phyloP scores from a whole-genome alignment of 305 asterid genomes.

The Fraxinus albicans region DNA sequence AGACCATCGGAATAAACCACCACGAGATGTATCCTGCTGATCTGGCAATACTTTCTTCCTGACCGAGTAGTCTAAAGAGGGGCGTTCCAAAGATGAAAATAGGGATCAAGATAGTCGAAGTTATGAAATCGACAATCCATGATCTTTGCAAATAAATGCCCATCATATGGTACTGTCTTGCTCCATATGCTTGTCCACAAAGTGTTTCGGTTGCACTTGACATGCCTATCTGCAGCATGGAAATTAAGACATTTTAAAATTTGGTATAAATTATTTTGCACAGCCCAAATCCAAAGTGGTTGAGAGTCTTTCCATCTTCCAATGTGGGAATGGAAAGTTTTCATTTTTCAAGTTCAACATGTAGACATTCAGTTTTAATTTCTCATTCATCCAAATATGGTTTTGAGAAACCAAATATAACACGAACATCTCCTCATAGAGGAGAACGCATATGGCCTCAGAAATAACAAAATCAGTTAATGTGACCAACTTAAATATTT shows the following conservation, averaged over 20 bases:
- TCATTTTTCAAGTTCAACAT: not conserved
- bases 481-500: not conserved
- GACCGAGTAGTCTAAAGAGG: slow-evolving; percentile 46
- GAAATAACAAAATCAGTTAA: not conserved
- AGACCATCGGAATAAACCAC: slow-evolving; percentile 40
- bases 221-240: slow-evolving; percentile 43
- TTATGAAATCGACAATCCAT: slow-evolving; percentile 46
- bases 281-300: not conserved
- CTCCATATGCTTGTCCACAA: slow-evolving; percentile 60
- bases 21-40: slow-evolving; percentile 43
- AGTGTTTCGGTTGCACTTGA: slow-evolving; percentile 58
- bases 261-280: not conserved
- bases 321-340: not conserved
- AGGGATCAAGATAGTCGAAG: slow-evolving; percentile 43
- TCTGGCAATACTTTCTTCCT: slow-evolving; percentile 32
- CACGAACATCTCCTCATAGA: not conserved
- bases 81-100: slow-evolving; percentile 39
- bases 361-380: not conserved
- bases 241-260: not conserved
- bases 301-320: not conserved
- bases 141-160: slow-evolving; percentile 56
- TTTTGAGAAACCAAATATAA: not conserved
- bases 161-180: slow-evolving; percentile 57
- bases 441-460: not conserved
- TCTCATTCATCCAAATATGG: not conserved